Percentiles rank a stretch among this genome's conserved stretches.
phyloP scores from a whole-genome alignment of 2,329 filamentous ascomycete genomes.

The Alternaria sp. region DNA sequence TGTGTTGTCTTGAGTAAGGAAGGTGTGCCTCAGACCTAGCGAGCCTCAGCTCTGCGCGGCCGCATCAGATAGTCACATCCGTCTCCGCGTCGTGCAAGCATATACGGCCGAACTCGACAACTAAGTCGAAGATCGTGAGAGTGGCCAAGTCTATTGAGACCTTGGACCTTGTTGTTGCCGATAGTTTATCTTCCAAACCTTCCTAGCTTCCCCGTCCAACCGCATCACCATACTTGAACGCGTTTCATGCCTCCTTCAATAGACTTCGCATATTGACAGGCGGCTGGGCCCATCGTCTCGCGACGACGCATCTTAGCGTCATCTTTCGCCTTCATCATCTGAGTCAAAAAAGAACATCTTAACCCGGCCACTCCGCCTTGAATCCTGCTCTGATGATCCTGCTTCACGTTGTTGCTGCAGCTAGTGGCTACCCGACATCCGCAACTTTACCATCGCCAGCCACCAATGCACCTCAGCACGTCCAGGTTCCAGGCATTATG shows the following conservation, averaged over 20 bases:
- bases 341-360: slow-evolving; percentile 35
- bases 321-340: slow-evolving; percentile 36
- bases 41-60: slow-evolving; percentile 25
- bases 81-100: slow-evolving; percentile 16
- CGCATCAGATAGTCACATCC: slow-evolving; percentile 24
- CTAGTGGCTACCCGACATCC: slow-evolving; percentile 43
- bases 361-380: slow-evolving; percentile 35
- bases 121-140: slow-evolving; percentile 2
- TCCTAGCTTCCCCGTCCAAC: slow-evolving; percentile 4
- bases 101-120: slow-evolving; percentile 20
- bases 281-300: slow-evolving; percentile 38
- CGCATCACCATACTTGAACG: slow-evolving; percentile 17
- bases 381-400: slow-evolving; percentile 19
- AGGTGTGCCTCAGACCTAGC: slow-evolving; percentile 21
- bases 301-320: slow-evolving; percentile 35
- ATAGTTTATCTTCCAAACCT: slow-evolving; percentile 3
- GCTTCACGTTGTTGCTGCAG: slow-evolving; percentile 36
- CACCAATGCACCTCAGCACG: slow-evolving; percentile 37
- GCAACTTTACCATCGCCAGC: slow-evolving; percentile 34
- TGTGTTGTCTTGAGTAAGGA: slow-evolving; percentile 30
- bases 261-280: slow-evolving; percentile 32
- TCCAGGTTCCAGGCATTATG: slow-evolving; percentile 29
- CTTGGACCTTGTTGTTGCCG: background rate
- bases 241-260: slow-evolving; percentile 31
- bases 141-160: slow-evolving; percentile 5